Conservation (phyloP, 768 basidiomycete genomes). For the Auriscalpium orientale region DNA sequence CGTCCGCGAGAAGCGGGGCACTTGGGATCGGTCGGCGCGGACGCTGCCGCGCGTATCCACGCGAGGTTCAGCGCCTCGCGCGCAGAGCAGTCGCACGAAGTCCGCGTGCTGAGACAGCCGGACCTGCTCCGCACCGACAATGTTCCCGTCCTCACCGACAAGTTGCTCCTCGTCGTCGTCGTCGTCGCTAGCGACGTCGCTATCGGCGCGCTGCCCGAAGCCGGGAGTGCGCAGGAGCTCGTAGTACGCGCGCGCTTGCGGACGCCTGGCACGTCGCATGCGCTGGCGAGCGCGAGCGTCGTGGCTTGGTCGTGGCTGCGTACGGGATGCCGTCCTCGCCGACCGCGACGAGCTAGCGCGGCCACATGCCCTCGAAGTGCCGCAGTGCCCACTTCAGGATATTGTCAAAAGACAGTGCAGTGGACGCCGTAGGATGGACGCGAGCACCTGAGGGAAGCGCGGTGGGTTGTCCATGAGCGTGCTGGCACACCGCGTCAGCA, state of each 20-base stretch:
- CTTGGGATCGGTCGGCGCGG: slow-evolving; percentile 13
- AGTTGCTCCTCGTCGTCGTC: no score
- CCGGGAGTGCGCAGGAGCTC: slow-evolving; percentile 27
- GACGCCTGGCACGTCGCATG: slow-evolving; percentile 20
- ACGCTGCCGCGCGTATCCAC: slow-evolving; percentile 16
- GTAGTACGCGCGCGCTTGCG: slow-evolving; percentile 33
- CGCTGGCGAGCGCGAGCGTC: slow-evolving; percentile 25
- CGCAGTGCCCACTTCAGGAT: slow-evolving; percentile 24
- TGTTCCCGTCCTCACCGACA: not conserved
- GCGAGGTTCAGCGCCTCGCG: slow-evolving; percentile 16
- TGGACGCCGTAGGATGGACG: slow-evolving; percentile 30
- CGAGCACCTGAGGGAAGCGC: slow-evolving; percentile 22
- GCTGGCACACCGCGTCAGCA: slow-evolving; percentile 2
- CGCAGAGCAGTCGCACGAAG: slow-evolving; percentile 16
- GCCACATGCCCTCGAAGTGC: slow-evolving; percentile 26
- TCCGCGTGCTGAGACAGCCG: slow-evolving; percentile 11
- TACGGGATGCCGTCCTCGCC: slow-evolving; percentile 9
- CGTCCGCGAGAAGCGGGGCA: slow-evolving; percentile 3
- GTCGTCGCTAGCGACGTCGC: not conserved
- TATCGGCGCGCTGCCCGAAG: slow-evolving; percentile 20
- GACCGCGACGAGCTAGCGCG: slow-evolving; percentile 17
- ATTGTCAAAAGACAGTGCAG: slow-evolving; percentile 24
- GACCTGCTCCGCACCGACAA: not conserved
- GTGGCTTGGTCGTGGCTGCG: no score
- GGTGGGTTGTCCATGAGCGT: slow-evolving; percentile 20